Conservation (phyloP, 495 filamentous ascomycete species). For the Apiosordaria backusii region DNA sequence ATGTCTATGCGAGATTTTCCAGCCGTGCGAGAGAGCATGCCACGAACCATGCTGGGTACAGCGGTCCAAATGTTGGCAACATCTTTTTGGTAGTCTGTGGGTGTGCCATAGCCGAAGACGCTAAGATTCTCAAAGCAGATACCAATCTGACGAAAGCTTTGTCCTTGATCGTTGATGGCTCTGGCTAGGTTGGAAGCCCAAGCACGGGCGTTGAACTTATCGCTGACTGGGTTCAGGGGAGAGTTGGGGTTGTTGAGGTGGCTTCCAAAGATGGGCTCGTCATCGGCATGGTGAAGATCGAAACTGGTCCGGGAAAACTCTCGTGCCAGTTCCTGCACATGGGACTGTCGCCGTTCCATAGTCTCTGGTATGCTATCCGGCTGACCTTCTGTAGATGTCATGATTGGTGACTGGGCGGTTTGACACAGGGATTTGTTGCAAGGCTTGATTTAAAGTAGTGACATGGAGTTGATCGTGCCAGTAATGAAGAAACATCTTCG, state of each 20-base stretch:
- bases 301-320: neutral
- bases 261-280: neutral
- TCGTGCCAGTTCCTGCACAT: neutral
- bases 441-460: no score
- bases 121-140: neutral
- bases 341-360: neutral
- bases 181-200: neutral
- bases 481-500: no score
- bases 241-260: neutral
- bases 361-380: neutral
- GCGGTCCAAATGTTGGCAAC: neutral
- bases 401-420: no score
- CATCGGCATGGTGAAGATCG: neutral
- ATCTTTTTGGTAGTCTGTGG: neutral
- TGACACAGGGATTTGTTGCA: no score
- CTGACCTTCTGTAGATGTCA: neutral
- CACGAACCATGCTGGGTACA: neutral
- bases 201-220: neutral
- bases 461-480: no score
- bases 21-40: neutral
- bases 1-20: no score
- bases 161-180: neutral
- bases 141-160: neutral
- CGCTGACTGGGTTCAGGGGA: neutral
- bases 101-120: neutral